Evolutionary conservation across 2,329 filamentous ascomycete genomes (phyloP), one percentile per base, ranked within the genome.

Genomic region (Samsoniella hepiali): DNA sequence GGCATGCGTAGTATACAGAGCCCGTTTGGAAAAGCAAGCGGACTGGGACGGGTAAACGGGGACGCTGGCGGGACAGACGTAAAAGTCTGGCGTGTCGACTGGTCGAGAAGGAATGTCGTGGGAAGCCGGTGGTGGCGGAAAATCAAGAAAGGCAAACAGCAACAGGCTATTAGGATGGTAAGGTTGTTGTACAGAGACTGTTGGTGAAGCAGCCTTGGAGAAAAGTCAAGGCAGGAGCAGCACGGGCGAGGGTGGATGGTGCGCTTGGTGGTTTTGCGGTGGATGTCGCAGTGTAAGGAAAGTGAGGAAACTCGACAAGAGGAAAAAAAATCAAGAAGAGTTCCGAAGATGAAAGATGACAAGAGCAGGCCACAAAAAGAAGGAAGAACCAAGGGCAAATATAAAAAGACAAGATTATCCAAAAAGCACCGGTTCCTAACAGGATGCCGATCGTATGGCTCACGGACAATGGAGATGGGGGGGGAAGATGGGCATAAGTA

Each of bases 401-500:
- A 77, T 74, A 77, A 77, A 76, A 75, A 74, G 68, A 70, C 66
- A 77, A 73, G 73, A 78, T 77, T 75, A 80, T 58, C 73, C 75
- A 68, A 71, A 69, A 70, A 69, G 67, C 70, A 73, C 73, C 73
- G 74, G 74, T 76, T 76, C 76, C 74, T 73, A 79, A 77, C 69
- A 75, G 73, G 78, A 71, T 81, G 78, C 77, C 78, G 78, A 81
- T 82, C 78, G 77, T 79, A 75, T 77, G 73, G 73, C 72, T 71
- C 75, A 72, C 69, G 70, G 63, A 68, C 65, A 69, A 68, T 68
- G 67, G 73, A 75, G 72, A 69, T 72, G 75, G 72, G 78, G 79
- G 22, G 80, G 78, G 74, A 68, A 74, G 71, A 73, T 73, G 71
- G 74, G 73, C 73, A 83, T 82, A 83, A 81, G 81, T 82, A 81